Percentiles rank a stretch among this genome's conserved stretches.
Evolutionary conservation across 2,329 filamentous ascomycete species (phyloP).

Genomic region (Monilinia polystroma): DNA sequence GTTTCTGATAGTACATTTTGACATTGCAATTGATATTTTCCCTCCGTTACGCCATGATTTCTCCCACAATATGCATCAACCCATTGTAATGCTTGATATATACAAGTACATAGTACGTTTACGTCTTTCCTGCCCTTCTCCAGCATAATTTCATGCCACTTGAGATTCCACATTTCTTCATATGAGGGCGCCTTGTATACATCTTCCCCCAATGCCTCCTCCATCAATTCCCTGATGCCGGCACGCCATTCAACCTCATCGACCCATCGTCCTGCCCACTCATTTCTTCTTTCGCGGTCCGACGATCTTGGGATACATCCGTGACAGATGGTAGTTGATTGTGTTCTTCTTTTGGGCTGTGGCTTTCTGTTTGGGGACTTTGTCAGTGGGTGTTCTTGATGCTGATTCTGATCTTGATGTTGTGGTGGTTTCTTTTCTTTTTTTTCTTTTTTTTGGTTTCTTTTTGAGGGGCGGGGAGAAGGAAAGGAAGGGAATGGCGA

Average conservation of each 20-base stretch:
- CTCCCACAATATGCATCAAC: constrained; percentile 5
- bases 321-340: constrained; percentile 88
- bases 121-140: not conserved
- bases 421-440: no score
- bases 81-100: constrained; percentile 20
- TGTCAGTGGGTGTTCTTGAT: not conserved
- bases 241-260: no score
- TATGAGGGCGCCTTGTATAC: not conserved
- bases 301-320: constrained; percentile 73
- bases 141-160: not conserved
- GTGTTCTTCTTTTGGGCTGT: constrained; percentile 63
- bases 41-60: constrained; percentile 20
- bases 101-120: constrained; percentile 15
- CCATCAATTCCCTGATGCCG: not conserved
- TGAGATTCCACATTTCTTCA: not conserved
- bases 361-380: constrained; percentile 49
- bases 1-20: constrained; percentile 9
- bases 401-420: no score
- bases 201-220: not conserved
- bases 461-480: no score
- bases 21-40: constrained; percentile 9
- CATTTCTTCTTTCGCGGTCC: constrained; percentile 66
- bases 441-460: no score
- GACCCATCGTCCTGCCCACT: constrained; percentile 1
- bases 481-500: no score